Evolutionary conservation across 2,329 filamentous ascomycete genomes (phyloP).

Genomic region (Cercospora citrullina): DNA sequence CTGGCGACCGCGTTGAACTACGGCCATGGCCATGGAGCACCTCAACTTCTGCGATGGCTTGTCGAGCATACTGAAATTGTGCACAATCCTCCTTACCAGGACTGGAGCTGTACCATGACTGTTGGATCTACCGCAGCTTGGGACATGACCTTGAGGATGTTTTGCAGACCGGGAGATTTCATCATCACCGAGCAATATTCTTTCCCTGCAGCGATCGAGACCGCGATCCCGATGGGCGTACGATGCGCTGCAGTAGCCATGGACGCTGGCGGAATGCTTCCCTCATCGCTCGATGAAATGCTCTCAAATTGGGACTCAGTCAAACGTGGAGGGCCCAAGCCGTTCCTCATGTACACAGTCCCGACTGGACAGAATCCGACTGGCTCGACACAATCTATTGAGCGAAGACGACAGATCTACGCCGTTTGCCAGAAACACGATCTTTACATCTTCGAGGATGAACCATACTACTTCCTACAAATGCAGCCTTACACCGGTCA

Average conservation of each 20-base stretch:
- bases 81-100: slow-evolving; percentile 79
- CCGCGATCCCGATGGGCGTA: slow-evolving; percentile 63
- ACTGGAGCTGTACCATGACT: slow-evolving; percentile 84
- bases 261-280: slow-evolving; percentile 65
- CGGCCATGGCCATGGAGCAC: slow-evolving; percentile 79
- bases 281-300: slow-evolving; percentile 62
- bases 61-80: slow-evolving; percentile 95
- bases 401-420: slow-evolving; percentile 72
- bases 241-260: slow-evolving; percentile 62
- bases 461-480: slow-evolving; percentile 93
- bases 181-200: slow-evolving; percentile 89
- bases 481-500: slow-evolving; percentile 71
- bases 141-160: slow-evolving; percentile 80
- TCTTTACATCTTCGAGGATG: slow-evolving; percentile 84
- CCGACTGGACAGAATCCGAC: slow-evolving; percentile 90
- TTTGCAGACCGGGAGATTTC: slow-evolving; percentile 73
- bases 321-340: slow-evolving; percentile 60
- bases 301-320: slow-evolving; percentile 65
- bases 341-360: slow-evolving; percentile 68
- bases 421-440: slow-evolving; percentile 79
- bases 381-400: slow-evolving; percentile 72
- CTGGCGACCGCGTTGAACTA: slow-evolving; percentile 91
- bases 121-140: slow-evolving; percentile 83
- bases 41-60: slow-evolving; percentile 84
- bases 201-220: slow-evolving; percentile 74